Percentiles rank a stretch among this genome's conserved stretches.
Evolutionary conservation across 768 basidiomycete genomes (phyloP).

Genomic region (Lactarius sanguifluus): DNA sequence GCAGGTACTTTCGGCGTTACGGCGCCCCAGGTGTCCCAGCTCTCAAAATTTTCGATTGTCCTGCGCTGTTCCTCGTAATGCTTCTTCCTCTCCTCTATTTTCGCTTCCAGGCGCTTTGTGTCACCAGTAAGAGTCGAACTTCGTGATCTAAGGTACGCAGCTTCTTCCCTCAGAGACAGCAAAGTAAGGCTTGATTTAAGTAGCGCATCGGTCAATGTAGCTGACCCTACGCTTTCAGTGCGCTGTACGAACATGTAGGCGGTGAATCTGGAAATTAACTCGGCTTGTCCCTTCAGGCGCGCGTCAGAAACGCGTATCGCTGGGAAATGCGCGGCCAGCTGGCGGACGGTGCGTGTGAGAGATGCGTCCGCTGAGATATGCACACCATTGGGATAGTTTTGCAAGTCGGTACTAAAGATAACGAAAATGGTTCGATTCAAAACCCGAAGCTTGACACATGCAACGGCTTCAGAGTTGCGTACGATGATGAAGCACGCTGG

Average conservation of each 20-base stretch:
- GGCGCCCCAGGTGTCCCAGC: background rate
- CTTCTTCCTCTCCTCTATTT: background rate
- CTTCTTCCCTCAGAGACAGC: background rate
- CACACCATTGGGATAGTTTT: background rate
- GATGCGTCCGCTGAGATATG: background rate
- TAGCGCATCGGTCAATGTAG: background rate
- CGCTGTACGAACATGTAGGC: background rate
- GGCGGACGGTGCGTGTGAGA: background rate
- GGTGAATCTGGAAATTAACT: background rate
- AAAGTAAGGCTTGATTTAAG: background rate
- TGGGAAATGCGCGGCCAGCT: background rate
- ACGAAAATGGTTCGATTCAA: background rate
- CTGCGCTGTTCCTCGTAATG: background rate
- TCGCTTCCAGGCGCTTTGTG: background rate
- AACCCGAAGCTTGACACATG: background rate
- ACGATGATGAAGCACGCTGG: background rate
- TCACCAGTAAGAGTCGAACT: background rate
- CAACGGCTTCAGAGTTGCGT: background rate
- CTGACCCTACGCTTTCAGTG: background rate
- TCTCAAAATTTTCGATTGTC: background rate
- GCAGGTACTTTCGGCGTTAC: background rate
- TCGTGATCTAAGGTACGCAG: background rate
- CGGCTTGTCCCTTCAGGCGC: background rate
- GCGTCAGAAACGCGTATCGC: background rate
- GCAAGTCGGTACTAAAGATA: background rate